Conservation (phyloP, 495 filamentous ascomycete genomes). For the Letharia columbiana region DNA sequence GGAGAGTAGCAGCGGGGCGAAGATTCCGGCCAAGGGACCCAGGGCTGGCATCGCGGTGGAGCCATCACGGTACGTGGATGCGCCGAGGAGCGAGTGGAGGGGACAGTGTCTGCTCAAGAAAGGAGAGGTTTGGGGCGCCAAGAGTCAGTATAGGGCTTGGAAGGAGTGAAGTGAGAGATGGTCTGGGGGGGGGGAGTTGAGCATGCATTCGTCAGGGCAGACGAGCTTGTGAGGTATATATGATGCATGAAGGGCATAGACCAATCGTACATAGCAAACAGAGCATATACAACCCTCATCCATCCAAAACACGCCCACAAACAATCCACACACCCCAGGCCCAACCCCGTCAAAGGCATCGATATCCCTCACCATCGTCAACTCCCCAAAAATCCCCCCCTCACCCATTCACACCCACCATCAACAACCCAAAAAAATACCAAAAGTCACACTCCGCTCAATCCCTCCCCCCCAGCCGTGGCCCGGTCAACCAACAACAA, state of each 20-base stretch:
- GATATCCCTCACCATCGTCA: no score
- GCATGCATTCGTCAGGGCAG: background rate
- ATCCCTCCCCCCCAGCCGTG: no score
- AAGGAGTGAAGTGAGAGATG: conserved; percentile 34
- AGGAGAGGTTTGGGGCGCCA: conserved; percentile 69
- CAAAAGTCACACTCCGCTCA: no score
- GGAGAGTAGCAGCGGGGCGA: conserved; percentile 52
- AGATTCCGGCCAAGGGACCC: conserved; percentile 50
- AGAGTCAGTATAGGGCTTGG: conserved; percentile 76
- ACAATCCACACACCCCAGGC: no score
- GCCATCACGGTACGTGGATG: conserved; percentile 80
- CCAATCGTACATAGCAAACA: background rate
- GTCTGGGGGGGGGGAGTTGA: background rate
- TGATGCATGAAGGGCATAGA: background rate
- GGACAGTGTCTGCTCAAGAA: conserved; percentile 66
- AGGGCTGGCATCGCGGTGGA: conserved; percentile 83
- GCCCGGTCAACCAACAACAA: no score
- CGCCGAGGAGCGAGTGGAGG: conserved; percentile 72
- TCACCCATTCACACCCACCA: no score
- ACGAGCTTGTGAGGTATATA: background rate
- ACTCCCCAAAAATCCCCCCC: no score
- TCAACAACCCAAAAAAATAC: no score
- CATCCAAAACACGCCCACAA: no score
- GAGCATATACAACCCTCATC: background rate
- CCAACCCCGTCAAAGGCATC: no score